phyloP scores from a whole-genome alignment of 2,329 filamentous ascomycete species.

The Cordyceps javanica region DNA sequence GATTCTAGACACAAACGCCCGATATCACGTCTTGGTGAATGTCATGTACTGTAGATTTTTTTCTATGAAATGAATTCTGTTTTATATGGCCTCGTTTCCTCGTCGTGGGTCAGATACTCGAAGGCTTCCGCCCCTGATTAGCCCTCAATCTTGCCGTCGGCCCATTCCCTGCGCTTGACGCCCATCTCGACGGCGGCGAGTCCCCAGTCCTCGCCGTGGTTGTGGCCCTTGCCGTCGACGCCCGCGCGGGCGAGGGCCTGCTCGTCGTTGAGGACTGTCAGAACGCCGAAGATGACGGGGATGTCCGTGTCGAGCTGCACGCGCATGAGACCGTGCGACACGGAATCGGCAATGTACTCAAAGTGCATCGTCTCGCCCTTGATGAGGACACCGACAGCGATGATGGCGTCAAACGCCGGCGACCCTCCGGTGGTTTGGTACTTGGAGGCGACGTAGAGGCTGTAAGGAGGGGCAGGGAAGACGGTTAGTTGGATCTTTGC shows the following conservation, averaged over 20 bases:
- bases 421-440: too few relatives aligned
- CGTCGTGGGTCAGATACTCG: too few relatives aligned
- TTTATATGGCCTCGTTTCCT: neutral
- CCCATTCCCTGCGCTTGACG: constrained; percentile 79
- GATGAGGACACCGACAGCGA: constrained; percentile 92
- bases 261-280: constrained; percentile 83
- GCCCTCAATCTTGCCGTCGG: constrained; percentile 56
- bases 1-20: neutral
- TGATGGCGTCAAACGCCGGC: constrained; percentile 81
- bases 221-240: constrained; percentile 62
- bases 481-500: neutral
- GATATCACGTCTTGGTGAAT: neutral
- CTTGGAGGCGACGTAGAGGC: constrained; percentile 79
- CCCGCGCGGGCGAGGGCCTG: constrained; percentile 84
- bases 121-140: too few relatives aligned
- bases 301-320: constrained; percentile 84
- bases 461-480: constrained; percentile 29
- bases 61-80: constrained; percentile 6
- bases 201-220: constrained; percentile 97
- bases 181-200: constrained; percentile 90
- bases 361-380: constrained; percentile 99
- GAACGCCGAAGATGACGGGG: constrained; percentile 84
- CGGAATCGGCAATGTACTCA: constrained; percentile 92
- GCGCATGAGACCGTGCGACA: constrained; percentile 88
- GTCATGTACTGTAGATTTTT: neutral